Conservation (phyloP, 2,329 filamentous ascomycete genomes). For the Trichoderma sp. region DNA sequence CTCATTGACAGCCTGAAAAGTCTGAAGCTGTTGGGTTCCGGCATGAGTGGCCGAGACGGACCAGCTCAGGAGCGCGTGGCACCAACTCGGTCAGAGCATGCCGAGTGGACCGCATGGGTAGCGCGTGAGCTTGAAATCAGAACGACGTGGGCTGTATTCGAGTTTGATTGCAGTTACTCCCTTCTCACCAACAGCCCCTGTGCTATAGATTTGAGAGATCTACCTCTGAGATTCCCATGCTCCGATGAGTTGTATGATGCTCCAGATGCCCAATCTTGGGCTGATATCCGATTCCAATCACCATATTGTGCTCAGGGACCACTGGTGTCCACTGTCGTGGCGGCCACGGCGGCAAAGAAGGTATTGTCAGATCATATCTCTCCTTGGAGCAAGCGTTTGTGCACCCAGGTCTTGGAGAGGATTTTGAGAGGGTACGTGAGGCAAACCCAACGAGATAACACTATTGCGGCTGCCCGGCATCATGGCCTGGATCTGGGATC, state of each 20-base stretch:
- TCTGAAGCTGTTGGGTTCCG: constrained; percentile 31
- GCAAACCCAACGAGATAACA: constrained; percentile 27
- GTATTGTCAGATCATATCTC: constrained; percentile 25
- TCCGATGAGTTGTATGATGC: constrained; percentile 35
- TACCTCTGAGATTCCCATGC: constrained; percentile 33
- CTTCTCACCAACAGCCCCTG: constrained; percentile 34
- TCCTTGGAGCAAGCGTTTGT: constrained; percentile 34
- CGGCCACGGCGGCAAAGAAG: constrained; percentile 1
- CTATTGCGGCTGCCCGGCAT: constrained; percentile 28
- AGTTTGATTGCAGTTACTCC: constrained; percentile 37
- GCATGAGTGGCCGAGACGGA: not conserved
- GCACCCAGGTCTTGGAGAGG: constrained; percentile 34
- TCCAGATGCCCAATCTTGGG: constrained; percentile 32
- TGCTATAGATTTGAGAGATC: constrained; percentile 33
- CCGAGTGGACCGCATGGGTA: constrained; percentile 32
- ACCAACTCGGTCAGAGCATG: not conserved
- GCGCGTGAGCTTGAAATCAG: constrained; percentile 29
- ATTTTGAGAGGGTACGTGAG: constrained; percentile 32
- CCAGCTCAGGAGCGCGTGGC: not conserved
- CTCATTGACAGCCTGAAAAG: constrained; percentile 33
- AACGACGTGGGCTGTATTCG: constrained; percentile 35
- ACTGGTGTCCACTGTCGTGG: constrained; percentile 16
- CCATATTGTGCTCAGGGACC: constrained; percentile 10
- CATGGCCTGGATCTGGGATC: constrained; percentile 29
- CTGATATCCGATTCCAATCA: constrained; percentile 26